Conservation (phyloP, 2,329 filamentous ascomycete species). For the Trichoderma oligosporum region DNA sequence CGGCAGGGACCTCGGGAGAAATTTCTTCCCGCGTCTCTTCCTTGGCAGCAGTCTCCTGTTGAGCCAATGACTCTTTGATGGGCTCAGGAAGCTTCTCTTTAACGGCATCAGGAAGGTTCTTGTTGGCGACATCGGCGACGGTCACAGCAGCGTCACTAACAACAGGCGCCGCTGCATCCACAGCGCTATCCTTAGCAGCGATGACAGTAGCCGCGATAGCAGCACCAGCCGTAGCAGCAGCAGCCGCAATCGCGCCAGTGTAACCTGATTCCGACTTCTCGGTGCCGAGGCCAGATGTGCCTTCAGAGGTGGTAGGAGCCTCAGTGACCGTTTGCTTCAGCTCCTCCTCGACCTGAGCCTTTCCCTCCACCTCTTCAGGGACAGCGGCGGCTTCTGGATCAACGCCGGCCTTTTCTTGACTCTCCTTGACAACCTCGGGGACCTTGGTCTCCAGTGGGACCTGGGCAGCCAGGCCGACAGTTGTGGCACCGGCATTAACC, state of each 20-base stretch:
- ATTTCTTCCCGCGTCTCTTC: slow-evolving; percentile 42
- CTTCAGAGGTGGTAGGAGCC: slow-evolving; percentile 55
- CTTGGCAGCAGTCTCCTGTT: slow-evolving; percentile 34
- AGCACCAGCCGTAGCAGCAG: slow-evolving; percentile 32
- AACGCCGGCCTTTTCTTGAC: slow-evolving; percentile 62
- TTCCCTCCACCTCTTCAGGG: slow-evolving; percentile 63
- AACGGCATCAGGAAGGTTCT: slow-evolving; percentile 51
- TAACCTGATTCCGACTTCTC: slow-evolving; percentile 46
- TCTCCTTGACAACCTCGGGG: slow-evolving; percentile 59
- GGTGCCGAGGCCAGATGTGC: slow-evolving; percentile 49
- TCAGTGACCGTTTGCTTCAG: slow-evolving; percentile 63
- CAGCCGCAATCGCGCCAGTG: slow-evolving; percentile 40
- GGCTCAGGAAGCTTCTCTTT: slow-evolving; percentile 50
- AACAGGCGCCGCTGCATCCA: slow-evolving; percentile 38
- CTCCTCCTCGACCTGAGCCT: slow-evolving; percentile 67
- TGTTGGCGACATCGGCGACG: slow-evolving; percentile 40
- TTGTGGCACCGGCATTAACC: slow-evolving; percentile 57
- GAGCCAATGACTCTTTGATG: slow-evolving; percentile 46
- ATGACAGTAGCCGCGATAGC: slow-evolving; percentile 31
- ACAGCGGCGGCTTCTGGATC: slow-evolving; percentile 66
- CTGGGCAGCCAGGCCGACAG: slow-evolving; percentile 63
- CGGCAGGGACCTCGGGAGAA: slow-evolving; percentile 50
- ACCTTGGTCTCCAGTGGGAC: slow-evolving; percentile 59
- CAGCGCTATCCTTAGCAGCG: slow-evolving; percentile 34
- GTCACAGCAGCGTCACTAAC: slow-evolving; percentile 36